phyloP scores from a whole-genome alignment of 73 alveolate genomes.

The Halteria grandinella region DNA sequence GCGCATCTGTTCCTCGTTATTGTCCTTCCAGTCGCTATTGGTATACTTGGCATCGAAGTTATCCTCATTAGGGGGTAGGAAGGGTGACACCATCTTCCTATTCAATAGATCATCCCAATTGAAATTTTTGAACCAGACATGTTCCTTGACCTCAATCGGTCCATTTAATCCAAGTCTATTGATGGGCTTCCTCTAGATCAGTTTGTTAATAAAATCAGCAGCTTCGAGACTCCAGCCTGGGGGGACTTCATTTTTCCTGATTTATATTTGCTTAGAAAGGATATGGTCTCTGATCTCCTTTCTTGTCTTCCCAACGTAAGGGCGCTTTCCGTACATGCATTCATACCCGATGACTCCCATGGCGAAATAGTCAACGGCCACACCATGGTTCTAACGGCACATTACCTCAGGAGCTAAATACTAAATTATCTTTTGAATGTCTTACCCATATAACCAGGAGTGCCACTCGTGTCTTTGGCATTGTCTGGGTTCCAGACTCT shows the following conservation, averaged over 20 bases:
- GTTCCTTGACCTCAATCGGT: conserved; percentile 71
- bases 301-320: conserved; percentile 93
- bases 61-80: conserved; percentile 76
- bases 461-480: conserved; percentile 92
- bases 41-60: conserved; percentile 82
- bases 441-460: conserved; percentile 94
- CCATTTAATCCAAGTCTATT: conserved; percentile 66
- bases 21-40: conserved; percentile 68
- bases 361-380: conserved; percentile 86
- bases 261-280: conserved; percentile 84
- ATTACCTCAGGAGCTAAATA: conserved; percentile 87
- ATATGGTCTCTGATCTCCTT: conserved; percentile 97
- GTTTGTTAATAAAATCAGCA: conserved; percentile 93
- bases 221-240: conserved; percentile 97
- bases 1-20: conserved; percentile 53
- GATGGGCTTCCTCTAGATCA: conserved; percentile 74
- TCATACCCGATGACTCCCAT: conserved; percentile 86
- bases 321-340: conserved; percentile 88
- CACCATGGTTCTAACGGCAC: conserved; percentile 89
- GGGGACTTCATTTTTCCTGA: conserved; percentile 87
- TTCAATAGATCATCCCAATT: conserved; percentile 56
- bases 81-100: conserved; percentile 69
- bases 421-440: not conserved
- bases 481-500: conserved; percentile 91
- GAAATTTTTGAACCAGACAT: conserved; percentile 70